Percentiles rank a stretch among this genome's conserved stretches.
phyloP scores from a whole-genome alignment of 208 protist genomes.

The Acanthamoeba lenticulata region DNA sequence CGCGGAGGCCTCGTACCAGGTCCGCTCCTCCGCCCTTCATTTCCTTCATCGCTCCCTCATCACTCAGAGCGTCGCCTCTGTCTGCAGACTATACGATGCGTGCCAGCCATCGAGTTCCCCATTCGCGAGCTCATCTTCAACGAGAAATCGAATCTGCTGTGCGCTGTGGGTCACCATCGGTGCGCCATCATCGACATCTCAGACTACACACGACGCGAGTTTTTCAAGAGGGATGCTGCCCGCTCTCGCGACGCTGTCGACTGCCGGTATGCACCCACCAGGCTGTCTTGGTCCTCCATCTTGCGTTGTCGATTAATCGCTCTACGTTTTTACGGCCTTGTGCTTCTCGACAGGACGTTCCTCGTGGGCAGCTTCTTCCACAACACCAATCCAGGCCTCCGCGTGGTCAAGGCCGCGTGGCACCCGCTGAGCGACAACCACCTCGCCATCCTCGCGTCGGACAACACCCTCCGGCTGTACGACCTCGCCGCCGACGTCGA shows the following conservation, averaged over 20 bases:
- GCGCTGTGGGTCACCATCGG: background rate
- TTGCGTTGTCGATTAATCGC: background rate
- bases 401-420: background rate
- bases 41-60: background rate
- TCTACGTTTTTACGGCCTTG: background rate
- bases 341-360: background rate
- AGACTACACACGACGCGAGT: background rate
- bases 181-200: conserved; percentile 39
- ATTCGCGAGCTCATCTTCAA: background rate
- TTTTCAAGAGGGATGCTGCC: background rate
- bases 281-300: background rate
- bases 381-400: background rate
- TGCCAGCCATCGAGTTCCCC: background rate
- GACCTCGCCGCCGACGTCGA: conserved; percentile 22
- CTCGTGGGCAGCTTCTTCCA: conserved; percentile 19
- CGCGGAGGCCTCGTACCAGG: background rate
- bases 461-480: conserved; percentile 33
- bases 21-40: background rate
- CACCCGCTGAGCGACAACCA: conserved; percentile 49
- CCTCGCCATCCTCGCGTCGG: conserved; percentile 19
- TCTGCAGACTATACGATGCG: background rate
- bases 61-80: background rate
- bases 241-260: background rate
- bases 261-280: background rate
- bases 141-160: background rate